Base-by-base conservation (phyloP, 2,329 filamentous ascomycete genomes). In the Pyrenochaeta sp. region DNA sequence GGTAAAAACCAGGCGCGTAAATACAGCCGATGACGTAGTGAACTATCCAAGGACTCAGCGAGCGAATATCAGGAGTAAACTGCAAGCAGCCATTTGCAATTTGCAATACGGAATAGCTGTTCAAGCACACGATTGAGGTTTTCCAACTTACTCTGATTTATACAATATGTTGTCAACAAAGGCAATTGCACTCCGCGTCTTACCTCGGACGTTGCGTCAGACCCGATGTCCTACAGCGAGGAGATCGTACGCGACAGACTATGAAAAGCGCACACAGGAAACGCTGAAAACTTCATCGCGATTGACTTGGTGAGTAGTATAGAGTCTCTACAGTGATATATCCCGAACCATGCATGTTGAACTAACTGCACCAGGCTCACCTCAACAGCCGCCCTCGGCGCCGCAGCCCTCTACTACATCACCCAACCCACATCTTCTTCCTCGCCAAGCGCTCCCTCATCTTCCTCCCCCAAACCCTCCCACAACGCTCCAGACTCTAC, bases 241-340 rank as follows among this genome's bases (percentile, higher is more conserved):
- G 35, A 54, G 55, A 39, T 35, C 17, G 15, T 58, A 56, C 51
- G 52, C 49, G 35, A 58, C 55, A 10, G 35, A 55, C 17, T 34
- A 58, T 43, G 52, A 58, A n/a, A 35, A 58, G 45, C 52, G 50
- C 23, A 58, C 55, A 2, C 37, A 56, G 35, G 34, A 51, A 22
- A 56, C 45, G 19, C 32, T 58, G 15, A 52, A 56, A 19, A 39
- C 34, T 19, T 58, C 55, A 2, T 58, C 53, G 26, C 37, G 45
- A 42, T 44, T 58, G 35, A 58, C 52, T 1, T 58, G 55, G 55
- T 58, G 11, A 44, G 50, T 40, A 26, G 13, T 38, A 11, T 23
- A 20, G 7, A 35, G 36, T 23, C 7, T 28, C n/a, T 19, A n/a
- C n/a, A n/a, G n/a, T n/a, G n/a, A n/a, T n/a, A n/a, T n/a, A n/a